Evolutionary conservation across 768 basidiomycete genomes (phyloP).

Genomic region (Lactarius sp.): DNA sequence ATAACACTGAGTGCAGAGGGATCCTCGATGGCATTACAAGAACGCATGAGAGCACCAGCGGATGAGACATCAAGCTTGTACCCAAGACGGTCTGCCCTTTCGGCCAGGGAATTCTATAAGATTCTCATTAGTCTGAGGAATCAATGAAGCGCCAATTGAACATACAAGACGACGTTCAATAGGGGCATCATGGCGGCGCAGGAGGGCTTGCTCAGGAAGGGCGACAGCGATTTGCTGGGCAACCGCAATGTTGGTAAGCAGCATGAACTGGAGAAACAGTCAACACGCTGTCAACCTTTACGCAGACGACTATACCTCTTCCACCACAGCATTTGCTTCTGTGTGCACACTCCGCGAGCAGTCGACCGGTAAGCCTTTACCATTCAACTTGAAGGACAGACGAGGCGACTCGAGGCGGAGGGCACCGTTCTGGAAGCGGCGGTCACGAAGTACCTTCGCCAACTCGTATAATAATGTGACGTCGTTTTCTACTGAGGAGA

Average conservation of each 20-base stretch:
- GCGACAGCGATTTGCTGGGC: conserved; percentile 92
- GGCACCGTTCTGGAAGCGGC: conserved; percentile 77
- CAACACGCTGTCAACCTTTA: background rate
- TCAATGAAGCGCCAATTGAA: conserved; percentile 10
- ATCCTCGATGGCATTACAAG: conserved; percentile 70
- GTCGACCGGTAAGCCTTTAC: conserved; percentile 72
- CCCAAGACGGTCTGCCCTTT: conserved; percentile 81
- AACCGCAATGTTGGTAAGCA: conserved; percentile 83
- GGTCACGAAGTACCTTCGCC: conserved; percentile 64
- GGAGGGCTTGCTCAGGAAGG: conserved; percentile 93
- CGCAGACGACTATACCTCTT: conserved; percentile 58
- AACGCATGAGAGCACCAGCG: conserved; percentile 77
- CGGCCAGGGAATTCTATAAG: conserved; percentile 62
- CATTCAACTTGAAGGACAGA: conserved; percentile 76
- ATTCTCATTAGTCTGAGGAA: conserved; percentile 12
- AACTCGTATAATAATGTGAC: conserved; percentile 63
- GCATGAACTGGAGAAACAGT: conserved; percentile 68
- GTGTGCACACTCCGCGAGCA: conserved; percentile 58
- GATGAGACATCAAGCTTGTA: conserved; percentile 76
- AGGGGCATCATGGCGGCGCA: conserved; percentile 91
- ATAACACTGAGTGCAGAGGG: conserved; percentile 73
- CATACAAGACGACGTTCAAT: conserved; percentile 85
- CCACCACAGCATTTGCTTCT: conserved; percentile 77
- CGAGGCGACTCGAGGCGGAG: conserved; percentile 64
- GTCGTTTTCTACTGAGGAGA: conserved; percentile 65